phyloP scores from a whole-genome alignment of 2,329 filamentous ascomycete genomes.

The Fusarium proliferatum region DNA sequence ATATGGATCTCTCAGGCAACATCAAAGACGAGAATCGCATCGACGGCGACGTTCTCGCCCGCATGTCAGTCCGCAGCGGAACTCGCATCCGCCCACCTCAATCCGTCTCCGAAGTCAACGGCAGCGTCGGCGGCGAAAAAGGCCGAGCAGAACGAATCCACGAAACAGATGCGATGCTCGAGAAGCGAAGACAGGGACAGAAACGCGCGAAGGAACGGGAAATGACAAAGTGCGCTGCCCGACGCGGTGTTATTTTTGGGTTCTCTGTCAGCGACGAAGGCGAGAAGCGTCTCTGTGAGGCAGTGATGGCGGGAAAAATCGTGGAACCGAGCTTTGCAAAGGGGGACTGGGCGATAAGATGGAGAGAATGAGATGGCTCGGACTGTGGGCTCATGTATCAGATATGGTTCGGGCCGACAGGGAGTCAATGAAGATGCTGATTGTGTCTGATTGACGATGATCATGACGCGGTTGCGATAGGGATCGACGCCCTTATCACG shows the following conservation, averaged over 20 bases:
- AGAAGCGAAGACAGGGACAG: constrained; percentile 62
- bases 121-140: constrained; percentile 66
- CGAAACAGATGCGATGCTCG: constrained; percentile 63
- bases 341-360: constrained; percentile 68
- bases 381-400: background rate
- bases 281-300: constrained; percentile 62
- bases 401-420: constrained; percentile 2
- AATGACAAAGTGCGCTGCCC: constrained; percentile 70
- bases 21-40: constrained; percentile 37
- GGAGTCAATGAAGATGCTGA: background rate
- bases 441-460: background rate
- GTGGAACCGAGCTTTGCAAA: constrained; percentile 71
- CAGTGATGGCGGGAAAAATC: constrained; percentile 67
- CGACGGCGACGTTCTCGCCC: constrained; percentile 54
- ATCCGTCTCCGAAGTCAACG: constrained; percentile 62
- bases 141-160: constrained; percentile 62
- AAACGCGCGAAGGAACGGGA: constrained; percentile 60
- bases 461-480: background rate
- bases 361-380: constrained; percentile 56
- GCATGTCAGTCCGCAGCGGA: constrained; percentile 52
- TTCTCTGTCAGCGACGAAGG: constrained; percentile 47
- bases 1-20: background rate
- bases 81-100: constrained; percentile 52
- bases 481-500: background rate
- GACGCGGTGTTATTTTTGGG: constrained; percentile 68